Evolutionary conservation across 495 filamentous ascomycete genomes (phyloP).

Genomic region (Hypoxylon trugodes): DNA sequence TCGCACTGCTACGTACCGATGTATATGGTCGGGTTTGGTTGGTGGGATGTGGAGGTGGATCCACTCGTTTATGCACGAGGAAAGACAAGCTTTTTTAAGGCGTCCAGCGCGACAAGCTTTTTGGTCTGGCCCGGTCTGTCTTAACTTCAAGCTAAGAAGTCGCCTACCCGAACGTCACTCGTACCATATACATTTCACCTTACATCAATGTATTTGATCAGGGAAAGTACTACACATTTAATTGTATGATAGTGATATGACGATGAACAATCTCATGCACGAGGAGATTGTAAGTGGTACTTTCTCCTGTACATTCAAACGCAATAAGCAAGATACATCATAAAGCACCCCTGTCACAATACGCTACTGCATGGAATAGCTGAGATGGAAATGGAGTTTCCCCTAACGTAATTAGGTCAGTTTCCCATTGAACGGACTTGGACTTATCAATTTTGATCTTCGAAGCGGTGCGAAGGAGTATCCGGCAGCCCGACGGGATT

Average conservation of each 20-base stretch:
- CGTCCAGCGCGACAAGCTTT: slow-evolving; percentile 38
- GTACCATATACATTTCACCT: neutral
- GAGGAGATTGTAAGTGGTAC: neutral
- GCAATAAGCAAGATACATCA: too few species aligned
- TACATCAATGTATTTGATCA: neutral
- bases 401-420: slow-evolving; percentile 25
- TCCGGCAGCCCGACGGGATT: slow-evolving; percentile 21
- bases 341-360: too few species aligned
- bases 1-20: slow-evolving; percentile 18
- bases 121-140: slow-evolving; percentile 36
- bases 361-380: slow-evolving; percentile 1
- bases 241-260: neutral
- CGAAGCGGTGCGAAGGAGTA: slow-evolving; percentile 11
- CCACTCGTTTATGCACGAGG: slow-evolving; percentile 38
- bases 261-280: neutral
- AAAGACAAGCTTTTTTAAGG: slow-evolving; percentile 43
- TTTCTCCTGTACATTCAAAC: too few species aligned
- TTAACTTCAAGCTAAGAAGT: slow-evolving; percentile 4
- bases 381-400: slow-evolving; percentile 16
- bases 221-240: neutral
- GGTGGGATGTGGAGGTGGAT: slow-evolving; percentile 16
- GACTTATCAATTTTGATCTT: slow-evolving; percentile 7
- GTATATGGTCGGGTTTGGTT: slow-evolving; percentile 17
- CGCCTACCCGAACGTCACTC: too few species aligned
- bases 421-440: slow-evolving; percentile 13